Base-by-base conservation (phyloP, 805 yeast species). In the Metschnikowia sp. region DNA sequence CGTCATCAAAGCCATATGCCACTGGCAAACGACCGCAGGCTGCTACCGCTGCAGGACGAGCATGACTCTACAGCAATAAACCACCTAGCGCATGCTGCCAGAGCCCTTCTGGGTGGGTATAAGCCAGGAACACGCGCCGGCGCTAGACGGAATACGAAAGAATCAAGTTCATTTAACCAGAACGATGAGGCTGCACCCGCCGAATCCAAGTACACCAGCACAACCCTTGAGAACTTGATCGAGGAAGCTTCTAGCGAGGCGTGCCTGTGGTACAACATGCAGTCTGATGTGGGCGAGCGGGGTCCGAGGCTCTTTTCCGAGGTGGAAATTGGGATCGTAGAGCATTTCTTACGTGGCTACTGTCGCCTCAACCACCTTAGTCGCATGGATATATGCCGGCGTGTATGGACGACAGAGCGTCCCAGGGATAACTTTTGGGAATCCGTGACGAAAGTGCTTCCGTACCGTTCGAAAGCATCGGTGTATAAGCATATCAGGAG, bases 391-490 rank as follows among this genome's bases (percentile, higher is more conserved):
- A 78, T 91, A 7, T 86, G 96, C 65, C 83, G 82, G 55, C 74
- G 97, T 39, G 87, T 91, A 18, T 91, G 98, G 98, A 72, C 89
- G 7, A 81, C 83, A 54, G 91, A 85, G 52, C 77, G 96, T 29
- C 82, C 82, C 53, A 89, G 88, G 67, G 97, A 92, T 65, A 84
- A 79, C 54, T 89, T 91, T 59, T 91, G 98, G 98, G 95, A 87
- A 52, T 73, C 79, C 19, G 70, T 92, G 19, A 84, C 90, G 39
- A 78, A 78, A 42, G 94, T 89, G 2, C 67, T 91, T 36, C 96
- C 97, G 1, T 79, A 84, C 55, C 76, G 98, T 61, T 83, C 96
- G 0, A 75, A 96, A 41, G 95, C 97, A 0, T 85, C 95, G 2
- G 81, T 92, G 8, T 92, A 92, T 68, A 92, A 92, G 63, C 98